Conservation (phyloP, 768 basidiomycete genomes). For the Rhizopogon salebrosus region DNA sequence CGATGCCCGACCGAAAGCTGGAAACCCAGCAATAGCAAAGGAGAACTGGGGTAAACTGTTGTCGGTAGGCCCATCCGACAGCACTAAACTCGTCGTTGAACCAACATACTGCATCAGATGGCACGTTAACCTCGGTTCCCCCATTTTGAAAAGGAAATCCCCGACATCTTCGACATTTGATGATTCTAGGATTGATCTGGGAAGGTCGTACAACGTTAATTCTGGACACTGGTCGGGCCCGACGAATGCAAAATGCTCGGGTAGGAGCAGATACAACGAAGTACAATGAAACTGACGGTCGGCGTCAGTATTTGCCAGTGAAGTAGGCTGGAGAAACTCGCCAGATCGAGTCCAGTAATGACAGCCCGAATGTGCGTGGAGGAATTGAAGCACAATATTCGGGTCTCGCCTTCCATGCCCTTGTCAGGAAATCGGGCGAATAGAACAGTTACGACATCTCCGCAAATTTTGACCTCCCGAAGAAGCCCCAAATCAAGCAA, state of each 20-base stretch:
- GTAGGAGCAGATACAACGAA: not conserved
- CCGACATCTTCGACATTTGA: not conserved
- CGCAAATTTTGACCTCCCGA: slow-evolving; percentile 16
- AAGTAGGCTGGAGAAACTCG: not conserved
- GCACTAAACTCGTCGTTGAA: not conserved
- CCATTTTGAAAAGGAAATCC: not conserved
- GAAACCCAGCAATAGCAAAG: not conserved
- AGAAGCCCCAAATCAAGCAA: slow-evolving; percentile 13
- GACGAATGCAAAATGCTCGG: not conserved
- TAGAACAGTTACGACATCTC: slow-evolving; percentile 14
- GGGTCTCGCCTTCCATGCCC: not conserved
- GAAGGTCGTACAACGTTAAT: not conserved
- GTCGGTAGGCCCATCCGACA: not conserved
- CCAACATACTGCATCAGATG: not conserved
- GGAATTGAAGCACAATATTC: not conserved
- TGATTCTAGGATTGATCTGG: not conserved
- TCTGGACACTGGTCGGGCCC: not conserved
- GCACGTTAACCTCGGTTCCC: not conserved
- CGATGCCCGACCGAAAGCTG: not conserved
- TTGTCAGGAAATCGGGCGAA: slow-evolving; percentile 4
- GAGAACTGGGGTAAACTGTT: no score
- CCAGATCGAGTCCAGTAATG: not conserved
- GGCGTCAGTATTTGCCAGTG: not conserved
- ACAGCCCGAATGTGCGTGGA: not conserved
- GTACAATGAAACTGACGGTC: not conserved